Evolutionary conservation across 768 basidiomycete species (phyloP).

Genomic region (Piloderma croceum): DNA sequence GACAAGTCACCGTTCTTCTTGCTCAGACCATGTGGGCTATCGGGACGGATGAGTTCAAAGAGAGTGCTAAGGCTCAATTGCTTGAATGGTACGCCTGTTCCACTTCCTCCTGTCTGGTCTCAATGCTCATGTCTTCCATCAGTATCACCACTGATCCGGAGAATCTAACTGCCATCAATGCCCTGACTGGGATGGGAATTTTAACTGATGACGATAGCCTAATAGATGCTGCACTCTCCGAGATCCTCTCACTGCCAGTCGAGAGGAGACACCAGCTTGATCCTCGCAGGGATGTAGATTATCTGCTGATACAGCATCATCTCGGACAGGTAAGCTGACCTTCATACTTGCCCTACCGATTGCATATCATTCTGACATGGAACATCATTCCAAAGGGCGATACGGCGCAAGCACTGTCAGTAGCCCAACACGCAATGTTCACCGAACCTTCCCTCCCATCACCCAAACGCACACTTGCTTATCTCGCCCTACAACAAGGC

Average conservation of each 20-base stretch:
- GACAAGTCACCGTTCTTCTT: slow-evolving; percentile 74
- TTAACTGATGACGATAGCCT: slow-evolving; percentile 72
- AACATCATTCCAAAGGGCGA: slow-evolving; percentile 36
- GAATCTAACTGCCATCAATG: slow-evolving; percentile 75
- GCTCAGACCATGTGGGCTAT: slow-evolving; percentile 83
- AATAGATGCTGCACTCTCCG: slow-evolving; percentile 81
- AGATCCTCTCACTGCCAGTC: slow-evolving; percentile 64
- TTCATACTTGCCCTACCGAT: not conserved
- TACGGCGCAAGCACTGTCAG: slow-evolving; percentile 39
- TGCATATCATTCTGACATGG: slow-evolving; percentile 1
- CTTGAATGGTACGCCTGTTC: slow-evolving; percentile 64
- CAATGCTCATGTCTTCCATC: slow-evolving; percentile 4
- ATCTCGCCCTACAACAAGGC: slow-evolving; percentile 46
- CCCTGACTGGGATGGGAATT: slow-evolving; percentile 86
- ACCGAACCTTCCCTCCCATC: slow-evolving; percentile 48
- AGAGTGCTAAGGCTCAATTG: slow-evolving; percentile 71
- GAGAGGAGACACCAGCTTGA: slow-evolving; percentile 65
- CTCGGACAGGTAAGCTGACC: slow-evolving; percentile 57
- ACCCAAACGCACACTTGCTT: slow-evolving; percentile 49
- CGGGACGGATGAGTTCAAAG: slow-evolving; percentile 67
- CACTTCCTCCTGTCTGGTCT: not conserved
- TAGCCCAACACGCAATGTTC: slow-evolving; percentile 53
- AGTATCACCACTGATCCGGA: slow-evolving; percentile 77
- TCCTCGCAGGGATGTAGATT: slow-evolving; percentile 61
- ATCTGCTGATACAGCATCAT: slow-evolving; percentile 67